These are phyloP conservation scores for Rhodotorula sp. DNA, from an alignment of 1,284 basidiomycete genomes.

Conservation along the genomic window DNA sequence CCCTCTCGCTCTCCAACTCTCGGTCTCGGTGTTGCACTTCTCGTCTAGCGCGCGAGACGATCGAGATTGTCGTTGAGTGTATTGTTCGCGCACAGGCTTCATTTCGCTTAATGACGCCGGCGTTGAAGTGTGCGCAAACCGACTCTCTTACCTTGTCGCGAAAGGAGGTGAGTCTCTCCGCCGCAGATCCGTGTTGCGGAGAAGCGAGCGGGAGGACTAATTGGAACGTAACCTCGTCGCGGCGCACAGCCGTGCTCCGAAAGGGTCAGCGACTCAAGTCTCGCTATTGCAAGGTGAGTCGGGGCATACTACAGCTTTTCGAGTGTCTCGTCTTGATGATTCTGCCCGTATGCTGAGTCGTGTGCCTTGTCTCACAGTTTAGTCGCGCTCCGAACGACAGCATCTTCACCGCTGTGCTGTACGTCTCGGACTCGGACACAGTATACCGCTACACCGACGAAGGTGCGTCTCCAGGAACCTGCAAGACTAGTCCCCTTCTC, in stretches of 20 bases:
- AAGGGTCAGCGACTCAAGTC: conserved; percentile 78
- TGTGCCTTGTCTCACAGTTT: conserved; percentile 7
- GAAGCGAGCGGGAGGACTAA: neutral
- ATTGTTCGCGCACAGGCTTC: conserved; percentile 57
- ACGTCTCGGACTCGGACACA: conserved; percentile 60
- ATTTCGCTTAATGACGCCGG: conserved; percentile 64
- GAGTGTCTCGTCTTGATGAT: too few species aligned
- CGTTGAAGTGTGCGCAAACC: conserved; percentile 72
- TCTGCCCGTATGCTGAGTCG: neutral
- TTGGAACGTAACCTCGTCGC: too few species aligned
- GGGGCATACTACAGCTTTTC: neutral
- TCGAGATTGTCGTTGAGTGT: neutral
- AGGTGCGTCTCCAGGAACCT: neutral
- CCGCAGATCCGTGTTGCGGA: too few species aligned
- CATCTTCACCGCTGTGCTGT: conserved; percentile 72
- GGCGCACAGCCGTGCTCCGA: conserved; percentile 62
- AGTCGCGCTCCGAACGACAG: conserved; percentile 15
- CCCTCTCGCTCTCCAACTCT: too few species aligned
- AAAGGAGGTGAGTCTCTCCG: conserved; percentile 58
- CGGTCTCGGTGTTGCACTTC: too few species aligned
- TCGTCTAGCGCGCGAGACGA: too few species aligned
- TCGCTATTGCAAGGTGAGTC: conserved; percentile 70
- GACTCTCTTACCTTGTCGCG: conserved; percentile 60
- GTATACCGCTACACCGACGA: conserved; percentile 34
- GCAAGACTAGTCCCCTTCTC: too few species aligned